Base-by-base conservation (phyloP, 2,329 filamentous ascomycete genomes). In the Paracorniculantispora psalliotae region DNA sequence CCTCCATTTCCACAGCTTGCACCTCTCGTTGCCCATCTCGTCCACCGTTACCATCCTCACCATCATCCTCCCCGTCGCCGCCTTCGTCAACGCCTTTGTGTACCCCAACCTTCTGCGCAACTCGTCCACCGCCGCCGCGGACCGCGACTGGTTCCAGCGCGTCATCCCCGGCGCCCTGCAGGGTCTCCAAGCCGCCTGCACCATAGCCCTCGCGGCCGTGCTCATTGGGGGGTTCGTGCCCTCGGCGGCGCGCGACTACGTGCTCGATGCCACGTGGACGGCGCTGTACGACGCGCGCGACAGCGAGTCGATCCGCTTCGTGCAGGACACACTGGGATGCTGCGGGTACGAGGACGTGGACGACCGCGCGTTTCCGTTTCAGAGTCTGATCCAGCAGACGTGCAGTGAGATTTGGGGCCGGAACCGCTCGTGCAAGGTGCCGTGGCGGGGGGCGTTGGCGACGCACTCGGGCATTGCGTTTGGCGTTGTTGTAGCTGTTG, bases 321-420 rank as follows among this genome's bases (percentile, higher is more conserved):
- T 91, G 53, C 88, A 91, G 66, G 84, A 91, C 67, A 69, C 78
- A 0, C 79, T 89, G 33, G 68, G 80, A 8, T 91, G 88, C 73
- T 91, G 88, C 64, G 88, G 88, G 0, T 75, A 89, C 35, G 77
- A 77, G 58, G 79, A 75, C 4, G 67, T 83, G 28, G 70, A 68
- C 30, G 86, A 91, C 66, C 82, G 81, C 63, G 80, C 82, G 0
- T 90, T 80, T 75, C 88, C 88, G 0, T 89, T 88, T 60, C 75
- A 76, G 0, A 62, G 57, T 1, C 30, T 55, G 12, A 57, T 57
- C 8, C 10, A 33, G 54, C 53, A 56, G 63, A 65, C 53, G 52
- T 88, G 86, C 66, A 63, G 72, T 4, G 68, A 74, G 48, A 70
- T 76, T 4, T 84, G 78, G 63, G 74, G 75, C 0, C 74, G 83